Evolutionary conservation across 2,329 filamentous ascomycete genomes (phyloP), one percentile per base, ranked within the genome.

Genomic region (Dothideomycetidae sp.): DNA sequence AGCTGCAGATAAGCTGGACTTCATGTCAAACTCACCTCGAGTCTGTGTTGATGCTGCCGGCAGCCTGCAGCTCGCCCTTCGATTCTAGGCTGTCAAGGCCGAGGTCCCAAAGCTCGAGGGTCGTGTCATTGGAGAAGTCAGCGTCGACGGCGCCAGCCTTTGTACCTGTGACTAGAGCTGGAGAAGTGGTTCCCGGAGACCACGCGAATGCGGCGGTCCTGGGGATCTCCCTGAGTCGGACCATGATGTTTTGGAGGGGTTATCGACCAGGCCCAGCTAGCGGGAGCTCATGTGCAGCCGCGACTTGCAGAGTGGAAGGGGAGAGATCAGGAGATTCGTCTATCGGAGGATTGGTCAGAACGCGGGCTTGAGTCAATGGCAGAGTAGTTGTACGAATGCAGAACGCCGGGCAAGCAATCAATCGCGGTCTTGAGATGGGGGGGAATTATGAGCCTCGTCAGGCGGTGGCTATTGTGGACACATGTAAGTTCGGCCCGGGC

Each of bases 121-220:
- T 88, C 46, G 85, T 94, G 59, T 96, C 86, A 59, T 90, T 90
- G 17, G 90, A 96, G 63, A 98, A 98, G 60, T 96, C 86, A 50
- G 83, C 86, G 61, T 93, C 85, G 29, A 98, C 85, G 51, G 90
- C 90, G 46, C 90, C 90, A 44, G 90, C 86, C 50, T 86, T 78
- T 32, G 90, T 98, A 51, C 90, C 90, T 17, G 90, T 98, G 43
- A 84, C 88, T 46, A 98, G 68, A 49, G 93, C 69, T 50, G 88
- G 85, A 49, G 78, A 75, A 28, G 73, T 71, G 35, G 82, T 65
- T 50, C 78, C 81, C 16, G 86, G 81, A 49, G 84, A 93, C 88
- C 90, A 98, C 55, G 90, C 84, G 61, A 98, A 98, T 53, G 88
- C 81, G 60, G 88, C 90, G 53, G 90, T 98, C 63, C 90, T 77